These are phyloP conservation scores for Millerozyma miso DNA, from an alignment of 805 yeast genomes.

Conservation along the genomic window DNA sequence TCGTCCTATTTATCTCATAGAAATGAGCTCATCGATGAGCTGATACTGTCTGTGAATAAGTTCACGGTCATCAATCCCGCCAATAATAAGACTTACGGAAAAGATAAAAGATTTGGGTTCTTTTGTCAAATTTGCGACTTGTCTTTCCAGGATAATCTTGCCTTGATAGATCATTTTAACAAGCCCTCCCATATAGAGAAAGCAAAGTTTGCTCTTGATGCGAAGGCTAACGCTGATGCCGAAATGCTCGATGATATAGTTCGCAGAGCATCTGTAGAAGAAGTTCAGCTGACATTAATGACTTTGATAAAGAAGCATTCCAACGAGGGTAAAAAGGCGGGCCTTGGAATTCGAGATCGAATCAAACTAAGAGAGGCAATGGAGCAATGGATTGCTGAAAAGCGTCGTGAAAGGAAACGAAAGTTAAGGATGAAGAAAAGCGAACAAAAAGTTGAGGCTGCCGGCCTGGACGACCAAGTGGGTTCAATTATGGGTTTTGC, in stretches of 20 bases:
- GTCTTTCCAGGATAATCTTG: constrained; percentile 78
- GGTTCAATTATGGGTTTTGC: constrained; percentile 51
- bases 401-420: constrained; percentile 25
- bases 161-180: constrained; percentile 79
- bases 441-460: constrained; percentile 12
- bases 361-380: constrained; percentile 35
- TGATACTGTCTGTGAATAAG: constrained; percentile 30
- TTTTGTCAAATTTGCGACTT: constrained; percentile 76
- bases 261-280: constrained; percentile 29
- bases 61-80: constrained; percentile 30
- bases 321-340: constrained; percentile 39
- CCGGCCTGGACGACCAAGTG: constrained; percentile 6
- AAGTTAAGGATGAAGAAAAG: constrained; percentile 18
- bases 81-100: constrained; percentile 16
- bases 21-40: constrained; percentile 24
- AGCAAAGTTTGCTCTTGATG: constrained; percentile 13
- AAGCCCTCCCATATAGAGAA: constrained; percentile 60
- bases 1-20: constrained; percentile 26
- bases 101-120: constrained; percentile 73
- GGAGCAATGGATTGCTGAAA: constrained; percentile 17
- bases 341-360: constrained; percentile 31
- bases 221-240: constrained; percentile 8
- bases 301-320: constrained; percentile 20
- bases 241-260: constrained; percentile 31
- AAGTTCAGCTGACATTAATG: constrained; percentile 29